Conservation (phyloP, 2,329 filamentous ascomycete genomes). For the Chaetomium olivaceum region DNA sequence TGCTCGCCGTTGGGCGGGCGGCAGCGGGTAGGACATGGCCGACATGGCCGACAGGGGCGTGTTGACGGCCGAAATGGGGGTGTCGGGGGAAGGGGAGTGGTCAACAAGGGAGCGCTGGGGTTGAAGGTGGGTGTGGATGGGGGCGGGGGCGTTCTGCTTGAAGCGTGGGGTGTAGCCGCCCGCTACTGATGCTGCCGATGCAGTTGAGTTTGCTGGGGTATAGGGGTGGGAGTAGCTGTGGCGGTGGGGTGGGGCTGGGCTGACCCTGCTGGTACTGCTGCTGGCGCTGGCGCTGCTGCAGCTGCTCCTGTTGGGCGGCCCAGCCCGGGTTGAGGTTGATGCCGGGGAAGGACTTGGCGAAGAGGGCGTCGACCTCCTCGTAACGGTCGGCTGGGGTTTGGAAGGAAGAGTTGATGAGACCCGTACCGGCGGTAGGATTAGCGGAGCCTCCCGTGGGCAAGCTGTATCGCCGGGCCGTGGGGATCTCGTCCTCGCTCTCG, state of each 20-base stretch:
- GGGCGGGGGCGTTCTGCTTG: neutral
- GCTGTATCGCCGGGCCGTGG: slow-evolving; percentile 63
- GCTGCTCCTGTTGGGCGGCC: neutral
- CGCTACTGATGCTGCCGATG: no score
- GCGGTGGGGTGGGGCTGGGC: neutral
- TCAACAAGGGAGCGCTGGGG: neutral
- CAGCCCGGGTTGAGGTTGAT: slow-evolving; percentile 32
- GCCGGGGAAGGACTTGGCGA: slow-evolving; percentile 49
- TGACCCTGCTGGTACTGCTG: neutral
- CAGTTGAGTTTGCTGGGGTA: no score
- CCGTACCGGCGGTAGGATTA: slow-evolving; percentile 22
- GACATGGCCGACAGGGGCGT: neutral
- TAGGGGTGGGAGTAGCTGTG: slow-evolving; percentile 1
- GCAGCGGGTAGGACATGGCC: neutral
- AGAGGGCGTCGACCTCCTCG: slow-evolving; percentile 50
- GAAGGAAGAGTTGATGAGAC: slow-evolving; percentile 43
- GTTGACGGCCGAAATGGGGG: no score
- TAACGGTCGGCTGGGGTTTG: slow-evolving; percentile 46
- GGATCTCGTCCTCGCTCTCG: slow-evolving; percentile 85
- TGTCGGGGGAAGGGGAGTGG: no score
- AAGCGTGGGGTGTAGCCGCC: neutral
- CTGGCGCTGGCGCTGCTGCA: no score
- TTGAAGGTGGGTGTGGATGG: neutral
- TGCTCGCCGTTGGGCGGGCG: neutral
- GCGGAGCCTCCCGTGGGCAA: slow-evolving; percentile 57